Evolutionary conservation across 345 rosid genomes (phyloP), one percentile per base, ranked within the genome.

Genomic region (Brassica juncea): DNA sequence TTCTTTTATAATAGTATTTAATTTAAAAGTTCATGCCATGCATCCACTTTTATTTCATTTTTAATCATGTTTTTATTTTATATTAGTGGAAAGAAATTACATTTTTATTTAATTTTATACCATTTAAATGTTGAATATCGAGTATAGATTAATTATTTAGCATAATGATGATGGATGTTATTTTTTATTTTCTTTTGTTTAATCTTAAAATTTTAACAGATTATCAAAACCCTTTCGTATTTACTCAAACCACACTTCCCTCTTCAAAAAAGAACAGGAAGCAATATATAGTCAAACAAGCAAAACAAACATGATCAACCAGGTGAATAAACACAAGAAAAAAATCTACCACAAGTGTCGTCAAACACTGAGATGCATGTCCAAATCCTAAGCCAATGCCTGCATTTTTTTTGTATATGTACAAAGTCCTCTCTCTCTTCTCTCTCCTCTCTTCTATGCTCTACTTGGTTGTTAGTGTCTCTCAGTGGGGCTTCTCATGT

Each of bases 401-500:
- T 83, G 68, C 52, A 12, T 66, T 55, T 12, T 12, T 8, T 63
- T 72, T 7, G 21, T 69, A 74, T 77, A 71, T 77, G 62, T 77
- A 77, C 84, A 77, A 66, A 74, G 19, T 30, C 54, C 32, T 6
- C 59, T 15, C 59, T 54, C 27, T 54, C 59, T 54, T 19, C 1
- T 66, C 52, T 21, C 8, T 39, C 11, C 44, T 8, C 5, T 69
- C 57, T 77, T 68, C 63, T 42, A 58, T 54, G 32, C 23, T 60
- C 77, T 58, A 73, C 67, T 37, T 54, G 49, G 55, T 16, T 72
- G 55, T 83, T 80, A 88, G 61, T 88, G 86, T 67, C 92, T 85
- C 19, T 88, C 86, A 5, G 84, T 86, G 0, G 97, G 94, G 67
- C 89, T 90, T 82, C 86, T 84, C 82, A 89, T 78, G 82, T 83